Percentiles rank a stretch among this genome's conserved stretches.
Conservation (phyloP, 768 basidiomycete genomes). For the Lactifluus pinguis region DNA sequence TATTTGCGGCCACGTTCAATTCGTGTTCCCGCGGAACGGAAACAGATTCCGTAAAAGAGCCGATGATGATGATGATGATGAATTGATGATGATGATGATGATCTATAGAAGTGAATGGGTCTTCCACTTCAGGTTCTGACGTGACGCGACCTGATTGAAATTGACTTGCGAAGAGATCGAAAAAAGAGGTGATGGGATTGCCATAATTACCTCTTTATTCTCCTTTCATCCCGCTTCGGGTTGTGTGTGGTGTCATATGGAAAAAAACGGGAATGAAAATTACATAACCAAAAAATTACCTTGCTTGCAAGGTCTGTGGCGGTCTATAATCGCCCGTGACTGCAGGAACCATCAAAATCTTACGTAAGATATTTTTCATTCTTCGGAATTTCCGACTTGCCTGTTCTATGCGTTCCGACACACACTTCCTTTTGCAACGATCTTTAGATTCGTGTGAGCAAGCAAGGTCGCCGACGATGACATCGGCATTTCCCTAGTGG, state of each 20-base stretch:
- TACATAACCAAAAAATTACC: no score
- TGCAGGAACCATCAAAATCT: no score
- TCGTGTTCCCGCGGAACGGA: background rate
- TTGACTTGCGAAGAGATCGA: background rate
- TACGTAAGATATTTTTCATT: no score
- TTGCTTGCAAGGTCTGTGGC: no score
- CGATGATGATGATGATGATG: conserved; percentile 2
- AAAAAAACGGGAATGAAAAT: background rate
- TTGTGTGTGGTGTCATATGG: background rate
- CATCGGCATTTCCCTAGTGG: no score
- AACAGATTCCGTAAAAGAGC: background rate
- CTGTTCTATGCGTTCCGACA: no score
- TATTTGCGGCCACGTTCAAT: conserved; percentile 1
- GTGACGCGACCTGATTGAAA: conserved; percentile 1
- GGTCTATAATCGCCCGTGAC: no score
- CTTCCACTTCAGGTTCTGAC: background rate
- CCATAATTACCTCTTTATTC: background rate
- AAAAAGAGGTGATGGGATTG: background rate
- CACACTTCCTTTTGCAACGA: no score
- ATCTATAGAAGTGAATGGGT: conserved; percentile 1
- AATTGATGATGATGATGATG: conserved; percentile 2
- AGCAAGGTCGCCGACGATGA: no score
- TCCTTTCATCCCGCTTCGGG: background rate
- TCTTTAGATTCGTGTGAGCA: no score
- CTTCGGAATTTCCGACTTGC: no score